phyloP scores from a whole-genome alignment of 352 stramenopile species.

The Blastocystis sp. region DNA sequence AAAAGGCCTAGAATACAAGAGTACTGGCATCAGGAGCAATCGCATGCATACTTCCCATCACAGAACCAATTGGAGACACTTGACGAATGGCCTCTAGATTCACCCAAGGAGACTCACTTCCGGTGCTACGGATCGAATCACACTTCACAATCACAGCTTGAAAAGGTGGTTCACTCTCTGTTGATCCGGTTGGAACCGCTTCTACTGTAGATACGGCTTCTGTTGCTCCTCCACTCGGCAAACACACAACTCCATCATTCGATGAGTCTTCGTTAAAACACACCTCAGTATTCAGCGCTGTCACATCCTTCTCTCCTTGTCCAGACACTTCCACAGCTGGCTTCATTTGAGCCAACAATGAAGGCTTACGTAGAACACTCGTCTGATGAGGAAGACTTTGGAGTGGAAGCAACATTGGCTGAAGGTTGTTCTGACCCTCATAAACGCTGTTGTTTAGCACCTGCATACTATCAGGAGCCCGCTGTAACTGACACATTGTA shows the following conservation, averaged over 20 bases:
- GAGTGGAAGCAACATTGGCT: constrained; percentile 18
- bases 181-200: not conserved
- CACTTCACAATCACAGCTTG: not conserved
- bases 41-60: not conserved
- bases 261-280: not conserved
- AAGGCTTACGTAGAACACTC: not conserved
- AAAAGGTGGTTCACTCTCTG: not conserved
- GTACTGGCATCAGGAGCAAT: not conserved
- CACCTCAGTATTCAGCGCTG: constrained; percentile 5
- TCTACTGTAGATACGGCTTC: not conserved
- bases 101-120: not conserved
- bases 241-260: not conserved
- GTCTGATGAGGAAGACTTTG: not conserved
- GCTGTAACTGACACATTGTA: constrained; percentile 23
- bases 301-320: not conserved
- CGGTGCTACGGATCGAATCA: not conserved
- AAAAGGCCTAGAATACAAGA: not conserved
- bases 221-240: not conserved
- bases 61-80: not conserved
- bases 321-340: not conserved
- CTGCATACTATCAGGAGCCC: constrained; percentile 1
- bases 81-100: not conserved
- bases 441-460: constrained; percentile 16
- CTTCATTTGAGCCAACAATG: not conserved
- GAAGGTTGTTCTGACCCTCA: not conserved